Conservation (phyloP, 345 rosid genomes). For the Corchorus capsularis region DNA sequence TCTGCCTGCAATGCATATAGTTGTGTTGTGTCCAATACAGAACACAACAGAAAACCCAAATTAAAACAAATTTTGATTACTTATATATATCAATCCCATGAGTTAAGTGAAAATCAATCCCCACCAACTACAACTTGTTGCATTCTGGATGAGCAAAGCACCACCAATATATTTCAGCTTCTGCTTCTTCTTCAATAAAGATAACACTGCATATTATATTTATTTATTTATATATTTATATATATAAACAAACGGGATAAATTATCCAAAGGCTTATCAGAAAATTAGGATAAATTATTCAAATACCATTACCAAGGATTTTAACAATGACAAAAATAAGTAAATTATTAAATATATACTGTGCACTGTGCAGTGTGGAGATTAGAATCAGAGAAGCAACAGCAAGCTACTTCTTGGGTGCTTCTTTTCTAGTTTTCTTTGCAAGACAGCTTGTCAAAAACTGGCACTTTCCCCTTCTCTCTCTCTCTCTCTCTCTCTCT, state of each 20-base stretch:
- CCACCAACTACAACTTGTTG: neutral
- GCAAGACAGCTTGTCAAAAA: conserved; percentile 53
- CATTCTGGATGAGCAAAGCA: neutral
- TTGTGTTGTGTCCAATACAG: too few relatives aligned
- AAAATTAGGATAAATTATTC: conserved; percentile 7
- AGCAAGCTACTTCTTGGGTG: conserved; percentile 26
- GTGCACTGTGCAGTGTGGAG: neutral
- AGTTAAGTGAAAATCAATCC: neutral
- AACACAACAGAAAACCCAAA: too few relatives aligned
- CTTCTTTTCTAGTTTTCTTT: conserved; percentile 17
- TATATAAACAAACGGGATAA: neutral
- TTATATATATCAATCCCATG: neutral
- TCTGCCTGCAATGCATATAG: too few relatives aligned
- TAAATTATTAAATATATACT: too few relatives aligned
- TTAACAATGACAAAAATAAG: neutral
- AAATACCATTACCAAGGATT: neutral
- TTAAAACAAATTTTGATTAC: too few relatives aligned
- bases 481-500: neutral
- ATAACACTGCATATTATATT: neutral
- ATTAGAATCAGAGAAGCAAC: conserved; percentile 17
- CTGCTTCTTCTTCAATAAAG: neutral
- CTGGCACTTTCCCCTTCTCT: conserved; percentile 38
- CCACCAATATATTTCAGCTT: neutral
- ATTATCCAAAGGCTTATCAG: neutral
- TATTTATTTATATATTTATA: too few relatives aligned